These are phyloP conservation scores for Aspergillus haitiensis DNA, from an alignment of 495 filamentous ascomycete genomes.

Conservation along the genomic window DNA sequence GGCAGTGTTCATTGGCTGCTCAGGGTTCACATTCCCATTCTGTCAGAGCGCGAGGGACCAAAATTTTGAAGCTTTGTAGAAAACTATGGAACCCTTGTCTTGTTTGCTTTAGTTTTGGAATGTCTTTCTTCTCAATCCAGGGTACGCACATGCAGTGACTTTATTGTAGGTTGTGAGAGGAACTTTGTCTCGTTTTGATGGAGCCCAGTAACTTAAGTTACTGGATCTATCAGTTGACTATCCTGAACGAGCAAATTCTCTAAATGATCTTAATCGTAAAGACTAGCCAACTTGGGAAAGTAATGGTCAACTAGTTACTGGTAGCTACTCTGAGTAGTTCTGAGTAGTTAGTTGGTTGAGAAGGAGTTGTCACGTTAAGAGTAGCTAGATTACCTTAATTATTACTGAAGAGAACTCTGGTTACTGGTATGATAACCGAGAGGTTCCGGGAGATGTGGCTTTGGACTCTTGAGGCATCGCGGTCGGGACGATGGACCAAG, in stretches of 20 bases:
- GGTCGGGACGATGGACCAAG: background rate
- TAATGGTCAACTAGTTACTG: too few species aligned
- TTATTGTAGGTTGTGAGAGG: too few species aligned
- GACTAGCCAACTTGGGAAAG: background rate
- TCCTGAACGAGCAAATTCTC: background rate
- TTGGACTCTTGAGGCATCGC: background rate
- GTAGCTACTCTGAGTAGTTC: too few species aligned
- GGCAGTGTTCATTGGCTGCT: background rate
- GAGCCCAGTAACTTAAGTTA: background rate
- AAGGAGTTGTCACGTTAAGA: too few species aligned
- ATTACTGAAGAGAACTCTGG: too few species aligned
- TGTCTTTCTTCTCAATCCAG: too few species aligned
- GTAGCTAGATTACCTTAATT: too few species aligned
- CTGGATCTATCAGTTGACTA: background rate
- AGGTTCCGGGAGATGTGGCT: slow-evolving; percentile 9
- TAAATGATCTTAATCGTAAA: background rate
- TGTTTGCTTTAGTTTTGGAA: too few species aligned
- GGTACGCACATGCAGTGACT: too few species aligned
- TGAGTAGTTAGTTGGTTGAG: too few species aligned
- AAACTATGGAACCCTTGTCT: too few species aligned
- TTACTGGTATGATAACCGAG: slow-evolving; percentile 8
- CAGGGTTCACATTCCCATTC: slow-evolving; percentile 1
- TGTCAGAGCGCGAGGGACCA: background rate
- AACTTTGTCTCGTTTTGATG: too few species aligned
- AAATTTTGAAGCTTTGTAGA: background rate